A percentile compares a stretch with the other conserved stretches of the same genome.
Conservation (phyloP, 495 filamentous ascomycete genomes). For the Filosporella fistucella region DNA sequence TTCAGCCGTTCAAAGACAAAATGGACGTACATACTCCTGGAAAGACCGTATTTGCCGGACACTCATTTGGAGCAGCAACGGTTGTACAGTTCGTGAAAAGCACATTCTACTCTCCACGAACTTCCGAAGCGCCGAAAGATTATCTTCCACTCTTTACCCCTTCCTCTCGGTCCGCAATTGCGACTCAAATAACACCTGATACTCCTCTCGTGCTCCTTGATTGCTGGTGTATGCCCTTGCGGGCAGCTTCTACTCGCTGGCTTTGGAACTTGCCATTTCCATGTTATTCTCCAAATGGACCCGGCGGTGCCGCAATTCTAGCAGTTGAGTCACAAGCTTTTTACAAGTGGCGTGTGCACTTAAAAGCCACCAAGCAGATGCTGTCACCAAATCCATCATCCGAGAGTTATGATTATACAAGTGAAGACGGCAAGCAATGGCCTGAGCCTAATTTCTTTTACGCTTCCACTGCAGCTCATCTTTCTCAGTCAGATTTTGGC, state of each 20-base stretch:
- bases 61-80: conserved; percentile 72
- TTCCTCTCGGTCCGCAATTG: conserved; percentile 38
- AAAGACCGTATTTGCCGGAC: conserved; percentile 63
- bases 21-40: conserved; percentile 68
- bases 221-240: conserved; percentile 67
- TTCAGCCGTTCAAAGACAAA: conserved; percentile 44
- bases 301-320: conserved; percentile 47
- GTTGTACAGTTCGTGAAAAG: conserved; percentile 69
- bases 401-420: conserved; percentile 22
- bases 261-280: conserved; percentile 65
- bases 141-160: conserved; percentile 47
- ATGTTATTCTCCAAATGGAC: conserved; percentile 42
- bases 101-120: conserved; percentile 47
- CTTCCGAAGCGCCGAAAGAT: conserved; percentile 12
- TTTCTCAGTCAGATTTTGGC: conserved; percentile 76
- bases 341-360: conserved; percentile 63
- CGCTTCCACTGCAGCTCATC: conserved; percentile 56
- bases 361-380: conserved; percentile 51
- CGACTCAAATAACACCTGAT: conserved; percentile 55
- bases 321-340: conserved; percentile 66
- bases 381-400: conserved; percentile 45
- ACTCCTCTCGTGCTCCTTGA: conserved; percentile 63
- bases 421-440: conserved; percentile 9
- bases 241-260: conserved; percentile 43
- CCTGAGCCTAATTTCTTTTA: conserved; percentile 56